phyloP scores from a whole-genome alignment of 1,284 basidiomycete species.

The Puccinia polysora region DNA sequence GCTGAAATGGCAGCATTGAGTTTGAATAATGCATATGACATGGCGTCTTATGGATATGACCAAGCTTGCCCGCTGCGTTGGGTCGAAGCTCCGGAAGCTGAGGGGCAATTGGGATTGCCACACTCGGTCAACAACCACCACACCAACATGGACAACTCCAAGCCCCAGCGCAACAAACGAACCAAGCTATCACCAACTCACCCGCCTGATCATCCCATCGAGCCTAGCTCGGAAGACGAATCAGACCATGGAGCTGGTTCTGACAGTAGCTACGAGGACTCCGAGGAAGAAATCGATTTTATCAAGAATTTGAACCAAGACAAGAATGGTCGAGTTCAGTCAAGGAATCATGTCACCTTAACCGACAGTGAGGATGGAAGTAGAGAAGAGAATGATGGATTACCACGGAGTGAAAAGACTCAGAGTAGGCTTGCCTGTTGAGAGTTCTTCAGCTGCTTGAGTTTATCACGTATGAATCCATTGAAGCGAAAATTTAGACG shows the following conservation, averaged over 20 bases:
- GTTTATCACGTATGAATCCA: neutral
- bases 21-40: too few species aligned
- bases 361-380: slow-evolving; percentile 6
- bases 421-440: slow-evolving; percentile 14
- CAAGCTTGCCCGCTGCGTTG: too few species aligned
- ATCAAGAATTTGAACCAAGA: slow-evolving; percentile 28
- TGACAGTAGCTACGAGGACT: slow-evolving; percentile 8
- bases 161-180: neutral
- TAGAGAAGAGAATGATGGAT: neutral
- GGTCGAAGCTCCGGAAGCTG: too few species aligned
- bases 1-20: too few species aligned
- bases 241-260: neutral
- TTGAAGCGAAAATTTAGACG: neutral
- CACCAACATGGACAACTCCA: neutral
- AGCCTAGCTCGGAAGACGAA: slow-evolving; percentile 29
- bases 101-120: too few species aligned
- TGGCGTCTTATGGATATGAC: too few species aligned
- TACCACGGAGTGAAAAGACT: slow-evolving; percentile 14
- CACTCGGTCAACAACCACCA: too few species aligned
- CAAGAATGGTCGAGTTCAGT: slow-evolving; percentile 10
- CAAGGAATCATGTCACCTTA: neutral
- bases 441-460: neutral
- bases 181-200: neutral
- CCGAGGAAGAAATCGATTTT: slow-evolving; percentile 11
- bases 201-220: neutral